Evolutionary conservation across 768 basidiomycete genomes (phyloP), one percentile per base, ranked within the genome.

Genomic region (Auriculariales sp.): DNA sequence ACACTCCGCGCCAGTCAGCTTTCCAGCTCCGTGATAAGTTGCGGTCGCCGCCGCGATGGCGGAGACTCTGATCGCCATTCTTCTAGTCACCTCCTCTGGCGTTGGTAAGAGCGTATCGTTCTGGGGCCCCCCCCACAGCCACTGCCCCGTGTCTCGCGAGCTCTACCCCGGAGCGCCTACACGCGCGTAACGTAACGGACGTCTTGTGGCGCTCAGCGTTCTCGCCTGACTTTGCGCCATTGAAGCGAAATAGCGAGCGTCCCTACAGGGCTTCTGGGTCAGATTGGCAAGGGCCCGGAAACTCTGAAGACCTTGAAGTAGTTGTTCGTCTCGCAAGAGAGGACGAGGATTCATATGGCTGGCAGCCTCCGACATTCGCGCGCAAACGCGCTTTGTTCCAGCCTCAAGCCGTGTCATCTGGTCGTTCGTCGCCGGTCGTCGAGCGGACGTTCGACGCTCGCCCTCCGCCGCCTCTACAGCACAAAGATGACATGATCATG

Each of bases 51-150:
- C n/a, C n/a, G n/a, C 31, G 17, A 86, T 87, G 83, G 80, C 82
- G 33, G 82, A 86, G 64, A 79, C 80, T 2, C 73, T 95, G 28
- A 68, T 92, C 44, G 82, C 87, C 9, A 71, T 94, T 53, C 65
- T 93, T 3, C 76, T 95, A 30, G 85, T 90, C 35, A 87, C 87
- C 3, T 81, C 82, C 11, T 91, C 89, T 7, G 80, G 86, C 5
- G 85, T 81, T 58, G 87, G 84, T 25, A 77, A 81, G 9, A 82
- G 70, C 55, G 66, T 91, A 4, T 82, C 89, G 48, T 91, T 81
- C 61, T 73, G 85, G 54, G 93, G 89, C 83, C 92, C 92, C 0
- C 81, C 87, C 87, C 89, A 12, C 57, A 66, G 11, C 66, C 77
- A 1, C 72, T 78, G 4, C 71, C 79, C 3, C 73, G 92, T 50